Conservation (phyloP, 257 asterid genomes). For the Coffea canephora region DNA sequence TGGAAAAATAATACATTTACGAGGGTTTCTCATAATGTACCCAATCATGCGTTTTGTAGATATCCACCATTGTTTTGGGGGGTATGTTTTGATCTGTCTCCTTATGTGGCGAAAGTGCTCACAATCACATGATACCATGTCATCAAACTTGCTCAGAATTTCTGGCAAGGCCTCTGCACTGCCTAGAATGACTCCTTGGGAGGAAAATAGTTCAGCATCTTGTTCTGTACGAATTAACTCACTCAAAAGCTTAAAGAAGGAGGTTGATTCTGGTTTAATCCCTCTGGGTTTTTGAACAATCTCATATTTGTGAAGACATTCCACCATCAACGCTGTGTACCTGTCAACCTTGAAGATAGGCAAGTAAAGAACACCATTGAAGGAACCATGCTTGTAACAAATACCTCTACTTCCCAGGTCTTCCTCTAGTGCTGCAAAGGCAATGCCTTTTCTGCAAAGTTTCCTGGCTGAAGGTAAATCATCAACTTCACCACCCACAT, state of each 20-base stretch:
- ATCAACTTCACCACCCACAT: background rate
- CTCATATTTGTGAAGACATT: background rate
- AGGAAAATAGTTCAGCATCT: background rate
- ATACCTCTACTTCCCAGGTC: background rate
- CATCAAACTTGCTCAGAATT: background rate
- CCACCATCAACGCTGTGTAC: background rate
- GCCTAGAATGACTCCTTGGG: background rate
- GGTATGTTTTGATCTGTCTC: background rate
- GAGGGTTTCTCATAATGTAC: too few relatives aligned
- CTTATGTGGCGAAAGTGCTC: background rate
- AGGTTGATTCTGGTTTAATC: background rate
- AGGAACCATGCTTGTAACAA: background rate
- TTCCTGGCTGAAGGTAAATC: background rate
- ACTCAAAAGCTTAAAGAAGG: background rate
- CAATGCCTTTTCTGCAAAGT: background rate
- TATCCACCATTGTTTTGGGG: background rate
- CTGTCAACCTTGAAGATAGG: background rate
- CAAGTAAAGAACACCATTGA: background rate
- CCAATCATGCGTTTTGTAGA: background rate
- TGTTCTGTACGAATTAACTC: background rate
- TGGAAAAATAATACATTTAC: background rate
- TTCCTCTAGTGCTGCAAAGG: background rate
- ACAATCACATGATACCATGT: background rate
- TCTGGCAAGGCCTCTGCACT: background rate
- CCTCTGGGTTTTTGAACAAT: background rate